Evolutionary conservation across 129 eudicot genomes (phyloP), one percentile per base, ranked within the genome.

Genomic region (Ambrosia artemisiifolia): DNA sequence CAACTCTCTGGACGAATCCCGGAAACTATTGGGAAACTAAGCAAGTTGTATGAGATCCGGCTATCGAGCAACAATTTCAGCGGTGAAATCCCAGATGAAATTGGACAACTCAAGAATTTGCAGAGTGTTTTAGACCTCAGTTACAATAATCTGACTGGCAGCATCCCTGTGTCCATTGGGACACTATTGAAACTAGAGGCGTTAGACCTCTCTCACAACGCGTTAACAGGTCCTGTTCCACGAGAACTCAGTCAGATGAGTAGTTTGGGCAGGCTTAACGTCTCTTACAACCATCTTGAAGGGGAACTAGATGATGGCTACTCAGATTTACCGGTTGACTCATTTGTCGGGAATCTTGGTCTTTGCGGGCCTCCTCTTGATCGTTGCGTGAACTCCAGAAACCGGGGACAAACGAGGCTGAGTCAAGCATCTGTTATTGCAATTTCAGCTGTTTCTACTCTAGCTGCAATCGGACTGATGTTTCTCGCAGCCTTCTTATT

Each of bases 111-210:
- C 30, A 86, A 81, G 66, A 84, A 94, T 71, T 84, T 94, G 33
- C 98, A 94, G 50, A 90, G 91, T 65, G 60, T 83, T 56, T 75
- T 94, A 48, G 98, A 94, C 80, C 79, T 94, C 49, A 94, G 98
- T 77, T 75, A 71, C 86, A 94, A 94, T 67, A 84, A 84, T 65
- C 84, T 94, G 63, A 85, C 87, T 0, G 98, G 98, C 8, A 51
- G 67, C 56, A 85, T 94, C 67, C 98, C 98, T 6, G 42, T 75
- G 35, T 81, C 88, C 18, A 77, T 94, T 11, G 97, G 89, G 35
- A 78, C 85, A 36, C 85, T 94, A 13, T 64, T 85, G 9, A 94
- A 90, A 71, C 98, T 94, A 20, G 98, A 90, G 78, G 79, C 81
- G 36, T 81, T 94, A 14, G 95, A 91, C 76, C 78, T 94, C 20